Evolutionary conservation across 805 yeast species (phyloP), one percentile per base, ranked within the genome.

Genomic region (Metschnikowia kunwiensis): DNA sequence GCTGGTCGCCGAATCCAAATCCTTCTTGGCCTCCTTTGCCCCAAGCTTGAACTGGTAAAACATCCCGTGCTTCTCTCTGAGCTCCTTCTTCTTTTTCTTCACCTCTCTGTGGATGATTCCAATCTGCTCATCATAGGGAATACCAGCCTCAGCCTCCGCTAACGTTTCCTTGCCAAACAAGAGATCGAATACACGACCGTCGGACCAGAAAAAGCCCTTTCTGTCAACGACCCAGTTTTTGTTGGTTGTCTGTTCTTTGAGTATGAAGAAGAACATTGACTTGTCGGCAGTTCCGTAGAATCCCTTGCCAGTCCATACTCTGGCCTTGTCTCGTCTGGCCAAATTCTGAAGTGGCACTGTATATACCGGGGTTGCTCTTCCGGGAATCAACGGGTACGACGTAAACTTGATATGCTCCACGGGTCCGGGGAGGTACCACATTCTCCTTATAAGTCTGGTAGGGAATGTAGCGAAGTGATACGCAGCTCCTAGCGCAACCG

Each of bases 181-280:
- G 34, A 77, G 74, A 57, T 86, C 95, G 60, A 81, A 82, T 2
- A 86, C 82, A 41, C 95, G 70, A 11, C 95, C 95, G 58, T 86
- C 95, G 22, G 93, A 89, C 95, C 95, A 86, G 63, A 84, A 86
- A 69, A 87, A 86, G 9, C 95, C 95, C 50, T 78, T 80, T 47
- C 95, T 70, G 55, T 86, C 95, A 13, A 85, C 82, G 12, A 82
- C 63, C 86, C 89, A 86, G 16, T 85, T 86, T 25, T 75, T 66
- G 40, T 65, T 61, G 26, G 54, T 59, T 17, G 48, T 54, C 4
- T 47, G 44, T 50, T 85, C 91, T 56, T 76, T 78, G 46, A 86
- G 58, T 30, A 82, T 74, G 53, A 85, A 82, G 69, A 82, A 80
- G 57, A 86, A 86, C 34, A 84, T 72, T 2, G 84, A 68, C 30